Base-by-base conservation (phyloP, 1,284 basidiomycete species). In the Puccinia novopanici region DNA sequence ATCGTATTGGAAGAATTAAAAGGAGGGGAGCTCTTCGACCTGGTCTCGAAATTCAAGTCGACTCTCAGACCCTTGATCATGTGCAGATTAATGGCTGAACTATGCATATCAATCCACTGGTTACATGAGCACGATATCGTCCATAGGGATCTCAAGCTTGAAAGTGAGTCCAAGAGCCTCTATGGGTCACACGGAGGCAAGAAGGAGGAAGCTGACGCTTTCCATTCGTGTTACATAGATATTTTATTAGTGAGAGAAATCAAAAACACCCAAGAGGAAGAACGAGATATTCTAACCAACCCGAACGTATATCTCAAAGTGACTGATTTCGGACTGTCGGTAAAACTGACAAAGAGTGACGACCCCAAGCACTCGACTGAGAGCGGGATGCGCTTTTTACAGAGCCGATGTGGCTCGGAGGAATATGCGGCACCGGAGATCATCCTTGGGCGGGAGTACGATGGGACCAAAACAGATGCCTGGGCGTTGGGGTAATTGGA, bases 401-500 rank as follows among this genome's bases (percentile, higher is more conserved):
- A 89, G 22, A 96, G 94, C 0, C 90, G 94, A 0, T 97, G 94
- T 85, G 94, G 94, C 3, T 92, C 91, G 34, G 94, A 97, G 85
- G 92, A 92, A 12, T 96, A 95, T 85, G 93, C 94, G 0, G 93
- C 93, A 9, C 94, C 94, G 0, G 94, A 97, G 85, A 90, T 97
- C 63, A 92, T 96, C 81, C 91, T 92, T 85, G 90, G 89, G 27
- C 88, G 88, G 80, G 85, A 88, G 67, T 96, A 97, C 86, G 93
- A 97, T 86, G 93, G 92, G 0, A 89, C 93, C 10, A 89, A 91
- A 85, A 95, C 93, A 74, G 94, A 97, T 85, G 91, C 91, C 0
- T 97, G 94, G 93, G 92, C 93, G 1, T 90, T 92, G 93, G 93
- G 0, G 91, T 94, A 4, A 92, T 94, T 52, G 87, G 94, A 4